Evolutionary conservation across 164 flowering plant species (phyloP), one percentile per base, ranked within the genome.

Genomic region (Platanus orientalis): DNA sequence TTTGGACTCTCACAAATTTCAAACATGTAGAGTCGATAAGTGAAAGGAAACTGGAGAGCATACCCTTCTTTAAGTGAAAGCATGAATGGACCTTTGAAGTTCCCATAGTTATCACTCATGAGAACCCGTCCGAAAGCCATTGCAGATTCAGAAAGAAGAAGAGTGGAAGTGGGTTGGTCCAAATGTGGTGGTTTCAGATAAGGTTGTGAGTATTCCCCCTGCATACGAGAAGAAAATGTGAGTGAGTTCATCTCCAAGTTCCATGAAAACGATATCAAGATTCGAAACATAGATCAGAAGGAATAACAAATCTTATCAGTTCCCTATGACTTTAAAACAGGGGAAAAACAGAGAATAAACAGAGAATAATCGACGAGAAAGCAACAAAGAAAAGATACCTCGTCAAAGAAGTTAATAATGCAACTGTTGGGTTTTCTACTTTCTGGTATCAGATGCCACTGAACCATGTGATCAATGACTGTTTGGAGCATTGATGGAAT

Each of bases 161-260:
- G 86, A 40, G 94, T 89, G 17, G 87, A 81, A 58, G 91, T 72
- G 3, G 97, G 99, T 64, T 88, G 97, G 40, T 91, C 96, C 75
- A 91, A 58, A 75, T 94, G 99, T 21, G 99, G 99, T 58, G 99
- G 99, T 70, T 88, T 94, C 65, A 83, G 73, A 64, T 80, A 91
- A 59, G 99, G 99, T 67, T 87, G 96, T 25, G 99, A 91, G 73
- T 78, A 83, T 69, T 91, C 99, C 9, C 84, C 97, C 99, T 94
- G 74, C 76, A 36, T 1, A 36, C 7, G 9, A n/a, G 34, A 66
- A 58, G 13, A 64, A 29, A 23, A 26, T 20, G 24, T n/a, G 23
- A 32, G 24, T 32, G 6, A 58, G 19, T 3, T 61, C 27, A 54
- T 39, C 0, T 44, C 13, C 34, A 36, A 53, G 50, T 17, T 36